These are phyloP conservation scores for Elsinoe perseae DNA, from an alignment of 2,329 filamentous ascomycete genomes.

Conservation along the genomic window DNA sequence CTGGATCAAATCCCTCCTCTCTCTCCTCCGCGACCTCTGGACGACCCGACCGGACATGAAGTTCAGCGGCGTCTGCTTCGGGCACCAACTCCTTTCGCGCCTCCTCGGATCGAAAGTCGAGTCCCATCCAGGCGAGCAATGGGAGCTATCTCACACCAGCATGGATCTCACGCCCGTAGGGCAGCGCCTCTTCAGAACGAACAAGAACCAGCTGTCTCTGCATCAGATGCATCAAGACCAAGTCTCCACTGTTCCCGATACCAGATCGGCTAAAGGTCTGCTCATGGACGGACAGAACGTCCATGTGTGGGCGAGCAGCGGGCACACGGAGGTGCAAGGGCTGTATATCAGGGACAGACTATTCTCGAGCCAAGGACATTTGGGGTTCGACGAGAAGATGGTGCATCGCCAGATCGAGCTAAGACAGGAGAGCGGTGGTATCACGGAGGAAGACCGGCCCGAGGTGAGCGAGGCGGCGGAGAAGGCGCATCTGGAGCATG, in stretches of 20 bases:
- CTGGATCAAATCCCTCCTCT: slow-evolving; percentile 38
- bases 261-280: slow-evolving; percentile 26
- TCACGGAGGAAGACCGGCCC: slow-evolving; percentile 32
- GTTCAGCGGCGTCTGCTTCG: slow-evolving; percentile 43
- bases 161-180: slow-evolving; percentile 37
- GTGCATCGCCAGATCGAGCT: slow-evolving; percentile 40
- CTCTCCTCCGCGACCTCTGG: slow-evolving; percentile 47
- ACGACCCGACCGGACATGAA: slow-evolving; percentile 43
- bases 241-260: slow-evolving; percentile 31
- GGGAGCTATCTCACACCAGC: slow-evolving; percentile 40
- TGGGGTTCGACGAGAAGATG: slow-evolving; percentile 42
- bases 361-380: slow-evolving; percentile 42
- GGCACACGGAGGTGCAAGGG: slow-evolving; percentile 39
- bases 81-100: slow-evolving; percentile 41
- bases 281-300: slow-evolving; percentile 38
- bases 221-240: slow-evolving; percentile 45
- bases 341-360: slow-evolving; percentile 39
- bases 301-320: slow-evolving; percentile 42
- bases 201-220: slow-evolving; percentile 31
- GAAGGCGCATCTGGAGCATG: slow-evolving; percentile 34
- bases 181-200: slow-evolving; percentile 35
- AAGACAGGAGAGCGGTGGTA: slow-evolving; percentile 36
- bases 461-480: slow-evolving; percentile 33
- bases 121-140: slow-evolving; percentile 34
- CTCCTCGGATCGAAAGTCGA: slow-evolving; percentile 36